Evolutionary conservation across 108 stramenopile genomes (phyloP), one percentile per base, ranked within the genome.

Genomic region (Fragilaria crotonensis): DNA sequence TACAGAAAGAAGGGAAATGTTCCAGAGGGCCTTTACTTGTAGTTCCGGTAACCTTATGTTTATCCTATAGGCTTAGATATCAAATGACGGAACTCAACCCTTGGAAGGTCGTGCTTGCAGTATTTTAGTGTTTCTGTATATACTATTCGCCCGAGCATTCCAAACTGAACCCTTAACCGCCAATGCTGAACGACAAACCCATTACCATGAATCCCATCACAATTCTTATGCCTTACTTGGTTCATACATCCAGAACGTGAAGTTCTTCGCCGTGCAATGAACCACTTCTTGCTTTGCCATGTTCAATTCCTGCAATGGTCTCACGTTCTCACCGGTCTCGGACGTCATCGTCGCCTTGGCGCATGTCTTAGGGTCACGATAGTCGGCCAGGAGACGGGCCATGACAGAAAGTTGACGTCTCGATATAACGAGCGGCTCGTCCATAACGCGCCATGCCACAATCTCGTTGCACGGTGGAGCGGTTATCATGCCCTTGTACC

Each of bases 1-100:
- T 98, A 98, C 75, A 86, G 95, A 28, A 98, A 99, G 68, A 97
- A 98, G 84, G 97, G 99, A 58, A 97, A 97, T 75, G n/a, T n/a
- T n/a, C n/a, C n/a, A n/a, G n/a, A n/a, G n/a, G n/a, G n/a, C n/a
- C n/a, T n/a, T n/a, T n/a, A n/a, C n/a, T n/a, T n/a, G n/a, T n/a
- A n/a, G n/a, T n/a, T n/a, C n/a, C n/a, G n/a, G n/a, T n/a, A n/a
- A n/a, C n/a, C n/a, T n/a, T n/a, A n/a, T n/a, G n/a, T n/a, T n/a
- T n/a, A n/a, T n/a, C n/a, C n/a, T n/a, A n/a, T n/a, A n/a, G n/a
- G n/a, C n/a, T n/a, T n/a, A n/a, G n/a, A n/a, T n/a, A n/a, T n/a
- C n/a, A n/a, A n/a, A n/a, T n/a, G n/a, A n/a, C n/a, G n/a, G n/a
- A n/a, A n/a, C n/a, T n/a, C n/a, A n/a, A n/a, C n/a, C n/a, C n/a